Evolutionary conservation across 257 asterid genomes (phyloP).

Genomic region (Solanum neorickii): DNA sequence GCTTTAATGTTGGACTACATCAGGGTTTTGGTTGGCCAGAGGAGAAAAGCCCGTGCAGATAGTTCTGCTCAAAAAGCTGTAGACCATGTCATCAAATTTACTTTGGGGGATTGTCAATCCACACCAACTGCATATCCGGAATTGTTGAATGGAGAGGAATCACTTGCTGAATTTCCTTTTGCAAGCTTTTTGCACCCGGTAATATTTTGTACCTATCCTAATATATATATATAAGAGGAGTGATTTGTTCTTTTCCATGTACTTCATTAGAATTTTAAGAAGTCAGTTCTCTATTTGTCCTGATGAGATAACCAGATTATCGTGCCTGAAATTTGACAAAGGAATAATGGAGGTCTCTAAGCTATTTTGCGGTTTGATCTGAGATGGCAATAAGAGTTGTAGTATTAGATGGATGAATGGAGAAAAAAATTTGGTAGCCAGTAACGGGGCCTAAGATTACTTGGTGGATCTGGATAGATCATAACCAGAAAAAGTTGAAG

Average conservation of each 20-base stretch:
- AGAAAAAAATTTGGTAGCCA: not conserved
- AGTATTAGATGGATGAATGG: not conserved
- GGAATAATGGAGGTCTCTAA: not conserved
- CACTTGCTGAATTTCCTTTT: conserved; percentile 91
- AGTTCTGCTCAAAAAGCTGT: conserved; percentile 61
- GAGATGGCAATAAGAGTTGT: not conserved
- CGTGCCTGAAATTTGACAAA: not conserved
- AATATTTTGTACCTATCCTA: conserved; percentile 11
- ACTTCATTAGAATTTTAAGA: not conserved
- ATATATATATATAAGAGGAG: not conserved
- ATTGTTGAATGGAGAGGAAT: conserved; percentile 67
- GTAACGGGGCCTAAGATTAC: not conserved
- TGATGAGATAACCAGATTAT: not conserved
- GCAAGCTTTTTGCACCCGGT: conserved; percentile 92
- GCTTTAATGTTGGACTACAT: conserved; percentile 67
- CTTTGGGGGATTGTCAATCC: conserved; percentile 25
- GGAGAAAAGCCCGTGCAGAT: conserved; percentile 49
- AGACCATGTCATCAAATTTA: conserved; percentile 43
- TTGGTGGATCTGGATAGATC: not conserved
- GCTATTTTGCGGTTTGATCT: not conserved
- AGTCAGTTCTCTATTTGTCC: not conserved
- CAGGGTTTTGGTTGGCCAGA: conserved; percentile 69
- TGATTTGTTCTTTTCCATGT: not conserved
- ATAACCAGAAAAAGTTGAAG: not conserved
- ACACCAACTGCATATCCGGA: conserved; percentile 28